Evolutionary conservation across 768 basidiomycete genomes (phyloP).

Genomic region (Pilatotrama ljubarskyi): DNA sequence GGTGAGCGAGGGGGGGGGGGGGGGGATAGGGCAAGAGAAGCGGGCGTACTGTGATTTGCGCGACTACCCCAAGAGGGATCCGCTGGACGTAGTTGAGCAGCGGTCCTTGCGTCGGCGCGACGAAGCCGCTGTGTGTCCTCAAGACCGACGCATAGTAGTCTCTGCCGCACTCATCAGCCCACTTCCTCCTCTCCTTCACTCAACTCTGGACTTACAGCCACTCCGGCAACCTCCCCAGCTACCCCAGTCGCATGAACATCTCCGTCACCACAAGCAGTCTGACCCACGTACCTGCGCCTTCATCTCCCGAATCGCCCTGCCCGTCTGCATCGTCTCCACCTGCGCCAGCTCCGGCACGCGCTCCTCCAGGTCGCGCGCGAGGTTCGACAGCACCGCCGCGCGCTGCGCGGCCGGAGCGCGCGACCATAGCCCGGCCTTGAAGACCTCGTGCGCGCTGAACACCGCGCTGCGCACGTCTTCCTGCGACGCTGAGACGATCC

Average conservation of each 20-base stretch:
- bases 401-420: slow-evolving; percentile 56
- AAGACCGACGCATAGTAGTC: slow-evolving; percentile 78
- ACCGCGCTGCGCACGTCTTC: slow-evolving; percentile 56
- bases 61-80: slow-evolving; percentile 85
- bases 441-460: slow-evolving; percentile 53
- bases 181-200: background rate
- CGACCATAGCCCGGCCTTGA: slow-evolving; percentile 74
- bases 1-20: background rate
- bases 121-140: slow-evolving; percentile 65
- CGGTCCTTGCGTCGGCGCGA: slow-evolving; percentile 79
- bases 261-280: background rate
- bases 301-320: slow-evolving; percentile 84
- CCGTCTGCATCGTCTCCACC: slow-evolving; percentile 76
- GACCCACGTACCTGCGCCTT: slow-evolving; percentile 60
- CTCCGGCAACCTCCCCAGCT: slow-evolving; percentile 61
- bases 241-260: background rate
- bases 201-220: slow-evolving; percentile 73
- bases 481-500: slow-evolving; percentile 54
- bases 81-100: slow-evolving; percentile 79
- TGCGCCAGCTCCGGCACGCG: slow-evolving; percentile 58
- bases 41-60: slow-evolving; percentile 72
- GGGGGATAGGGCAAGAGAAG: background rate
- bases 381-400: slow-evolving; percentile 60
- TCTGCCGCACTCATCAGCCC: slow-evolving; percentile 36
- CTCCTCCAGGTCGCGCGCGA: slow-evolving; percentile 63